A percentile compares a stretch with the other conserved stretches of the same genome.
phyloP scores from a whole-genome alignment of 1,139 yeast species.

The Yamadazyma epiphylla region DNA sequence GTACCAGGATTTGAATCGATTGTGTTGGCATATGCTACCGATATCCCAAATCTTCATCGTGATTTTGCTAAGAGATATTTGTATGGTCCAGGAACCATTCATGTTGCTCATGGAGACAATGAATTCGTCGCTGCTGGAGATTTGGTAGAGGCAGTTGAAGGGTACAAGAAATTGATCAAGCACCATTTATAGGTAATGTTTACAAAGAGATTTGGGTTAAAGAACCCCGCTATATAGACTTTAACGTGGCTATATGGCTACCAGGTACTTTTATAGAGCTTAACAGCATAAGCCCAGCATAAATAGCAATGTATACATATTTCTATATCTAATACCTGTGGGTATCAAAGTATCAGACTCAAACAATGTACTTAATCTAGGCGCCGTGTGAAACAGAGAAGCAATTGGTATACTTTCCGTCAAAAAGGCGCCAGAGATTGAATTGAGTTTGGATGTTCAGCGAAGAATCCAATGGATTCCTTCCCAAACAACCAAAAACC shows the following conservation, averaged over 20 bases:
- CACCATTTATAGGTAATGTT: slow-evolving; percentile 16
- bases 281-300: no score
- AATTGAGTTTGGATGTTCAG: no score
- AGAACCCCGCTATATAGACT: no score
- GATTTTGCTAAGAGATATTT: slow-evolving; percentile 43
- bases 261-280: no score
- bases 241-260: no score
- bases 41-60: slow-evolving; percentile 51
- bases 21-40: slow-evolving; percentile 60
- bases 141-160: slow-evolving; percentile 50
- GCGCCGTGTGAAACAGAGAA: slow-evolving; percentile 16
- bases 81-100: slow-evolving; percentile 69
- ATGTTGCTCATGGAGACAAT: slow-evolving; percentile 61
- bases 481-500: no score
- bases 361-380: slow-evolving; percentile 44
- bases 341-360: slow-evolving; percentile 42
- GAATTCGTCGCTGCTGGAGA: slow-evolving; percentile 54
- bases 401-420: slow-evolving; percentile 9
- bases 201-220: no score
- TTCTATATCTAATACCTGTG: slow-evolving; percentile 52
- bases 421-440: slow-evolving; percentile 12
- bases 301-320: slow-evolving; percentile 38
- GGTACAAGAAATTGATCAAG: slow-evolving; percentile 49
- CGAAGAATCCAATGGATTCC: no score
- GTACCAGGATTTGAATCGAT: slow-evolving; percentile 63